Base-by-base conservation (phyloP, 768 basidiomycete genomes). In the Kockovaella imperatae region DNA sequence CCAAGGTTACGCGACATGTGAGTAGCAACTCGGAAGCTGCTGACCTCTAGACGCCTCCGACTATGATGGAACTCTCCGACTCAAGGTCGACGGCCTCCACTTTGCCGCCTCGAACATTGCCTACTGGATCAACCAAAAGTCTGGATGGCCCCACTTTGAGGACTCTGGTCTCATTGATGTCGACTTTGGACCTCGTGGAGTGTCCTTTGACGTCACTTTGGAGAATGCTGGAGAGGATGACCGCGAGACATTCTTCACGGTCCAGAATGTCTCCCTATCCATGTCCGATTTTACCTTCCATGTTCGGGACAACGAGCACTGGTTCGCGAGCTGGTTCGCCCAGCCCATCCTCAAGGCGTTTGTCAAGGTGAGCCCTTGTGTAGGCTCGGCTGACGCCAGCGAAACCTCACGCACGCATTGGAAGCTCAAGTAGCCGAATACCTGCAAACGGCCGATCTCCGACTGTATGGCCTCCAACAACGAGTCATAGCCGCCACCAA, bases 401-500 rank as follows among this genome's bases (percentile, higher is more conserved):
- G 60, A 47, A 68, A 68, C 63, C 50, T 70, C 38, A 62, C 63
- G 5, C 52, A 59, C 41, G 62, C 69, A 23, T 57, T 70, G 42
- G 69, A 70, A 56, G 52, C 55, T 18, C 69, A 70, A 50, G 67
- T 70, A 43, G 52, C 57, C 32, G 64, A 68, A 47, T 67, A 64
- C 49, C 56, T 70, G 44, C 48, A 57, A 36, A 40, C 42, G 28
- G 67, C 67, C 43, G 69, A 70, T 50, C 62, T 65, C 62, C 44
- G 85, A 73, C 83, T 83, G 53, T 76, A 91, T 32, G 74, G 75
- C 34, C 76, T 96, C 10, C 80, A 89, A 24, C 95, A 97, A 70
- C 80, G 90, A 35, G 87, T 86, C 3, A 86, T 90, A 47, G 88
- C 93, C 3, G 96, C 90, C 0, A 89, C 93, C 20, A 88, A 84